Conservation (phyloP, 768 basidiomycete species). For the Pulveroboletus sp. region DNA sequence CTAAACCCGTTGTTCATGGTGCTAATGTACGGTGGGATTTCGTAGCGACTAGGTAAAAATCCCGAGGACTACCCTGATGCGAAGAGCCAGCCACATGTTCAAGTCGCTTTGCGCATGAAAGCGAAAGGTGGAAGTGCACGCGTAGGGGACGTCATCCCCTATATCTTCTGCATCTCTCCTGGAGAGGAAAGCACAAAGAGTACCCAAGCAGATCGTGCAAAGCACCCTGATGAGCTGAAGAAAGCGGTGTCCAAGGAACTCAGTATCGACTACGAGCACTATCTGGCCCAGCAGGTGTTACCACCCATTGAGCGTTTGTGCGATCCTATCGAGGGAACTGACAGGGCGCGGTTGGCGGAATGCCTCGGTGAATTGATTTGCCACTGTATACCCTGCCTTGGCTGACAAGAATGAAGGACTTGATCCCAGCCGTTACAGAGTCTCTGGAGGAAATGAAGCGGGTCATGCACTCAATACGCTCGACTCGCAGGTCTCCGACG, state of each 20-base stretch:
- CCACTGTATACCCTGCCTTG: background rate
- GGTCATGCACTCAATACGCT: conserved; percentile 63
- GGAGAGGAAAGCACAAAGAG: conserved; percentile 67
- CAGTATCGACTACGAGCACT: conserved; percentile 87
- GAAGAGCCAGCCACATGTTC: conserved; percentile 93
- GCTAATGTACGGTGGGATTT: background rate
- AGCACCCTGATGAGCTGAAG: conserved; percentile 89
- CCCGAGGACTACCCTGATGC: conserved; percentile 96
- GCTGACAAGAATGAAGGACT: conserved; percentile 39
- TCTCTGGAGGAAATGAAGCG: conserved; percentile 47
- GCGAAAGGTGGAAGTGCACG: conserved; percentile 74
- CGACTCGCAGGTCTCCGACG: conserved; percentile 85
- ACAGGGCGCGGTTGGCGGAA: conserved; percentile 86
- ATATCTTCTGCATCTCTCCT: conserved; percentile 83
- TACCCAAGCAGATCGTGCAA: conserved; percentile 84
- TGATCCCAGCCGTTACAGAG: conserved; percentile 54
- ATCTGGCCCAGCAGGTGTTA: conserved; percentile 85
- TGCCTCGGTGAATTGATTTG: conserved; percentile 66
- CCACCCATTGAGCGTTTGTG: conserved; percentile 95
- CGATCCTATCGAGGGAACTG: conserved; percentile 94
- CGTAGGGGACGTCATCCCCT: conserved; percentile 90
- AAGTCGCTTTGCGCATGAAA: conserved; percentile 91
- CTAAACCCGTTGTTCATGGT: background rate
- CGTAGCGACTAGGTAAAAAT: conserved; percentile 89
- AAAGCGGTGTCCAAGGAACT: conserved; percentile 53